Conservation (phyloP, 1,284 basidiomycete species). For the Gymnopus androsaceus region DNA sequence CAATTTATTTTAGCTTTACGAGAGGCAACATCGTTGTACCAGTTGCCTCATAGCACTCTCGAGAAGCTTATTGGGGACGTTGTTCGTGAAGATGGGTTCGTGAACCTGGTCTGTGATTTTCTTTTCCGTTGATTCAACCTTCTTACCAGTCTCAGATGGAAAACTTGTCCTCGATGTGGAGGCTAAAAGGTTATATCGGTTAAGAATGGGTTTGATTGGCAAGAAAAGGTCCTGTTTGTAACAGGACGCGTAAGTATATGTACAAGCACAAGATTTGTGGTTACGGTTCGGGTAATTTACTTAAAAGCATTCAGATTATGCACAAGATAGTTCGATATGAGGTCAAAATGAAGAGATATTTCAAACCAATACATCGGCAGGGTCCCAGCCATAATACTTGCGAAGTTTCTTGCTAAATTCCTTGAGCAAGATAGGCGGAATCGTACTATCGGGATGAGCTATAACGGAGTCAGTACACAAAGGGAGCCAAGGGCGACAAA, state of each 20-base stretch:
- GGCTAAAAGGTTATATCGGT: constrained; percentile 39
- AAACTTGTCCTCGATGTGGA: constrained; percentile 18
- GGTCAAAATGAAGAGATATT: neutral
- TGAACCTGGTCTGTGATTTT: constrained; percentile 42
- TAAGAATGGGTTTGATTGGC: too few relatives aligned
- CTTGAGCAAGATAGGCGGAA: constrained; percentile 53
- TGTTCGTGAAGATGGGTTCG: constrained; percentile 60
- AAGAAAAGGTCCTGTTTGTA: constrained; percentile 38
- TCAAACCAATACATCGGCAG: constrained; percentile 49
- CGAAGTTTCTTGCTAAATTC: constrained; percentile 61
- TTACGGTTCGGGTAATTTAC: neutral
- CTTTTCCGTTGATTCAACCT: neutral
- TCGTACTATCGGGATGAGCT: constrained; percentile 75
- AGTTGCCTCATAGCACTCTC: constrained; percentile 45
- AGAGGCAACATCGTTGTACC: constrained; percentile 45
- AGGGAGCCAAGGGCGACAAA: neutral
- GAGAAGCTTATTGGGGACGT: constrained; percentile 53
- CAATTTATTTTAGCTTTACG: constrained; percentile 39
- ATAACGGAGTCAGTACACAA: constrained; percentile 7
- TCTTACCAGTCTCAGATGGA: constrained; percentile 3
- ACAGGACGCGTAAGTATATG: neutral
- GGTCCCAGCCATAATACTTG: constrained; percentile 68
- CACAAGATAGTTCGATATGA: neutral
- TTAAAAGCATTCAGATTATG: neutral
- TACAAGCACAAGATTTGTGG: neutral